Evolutionary conservation across 768 basidiomycete genomes (phyloP).

Genomic region (Boletus fagicola): DNA sequence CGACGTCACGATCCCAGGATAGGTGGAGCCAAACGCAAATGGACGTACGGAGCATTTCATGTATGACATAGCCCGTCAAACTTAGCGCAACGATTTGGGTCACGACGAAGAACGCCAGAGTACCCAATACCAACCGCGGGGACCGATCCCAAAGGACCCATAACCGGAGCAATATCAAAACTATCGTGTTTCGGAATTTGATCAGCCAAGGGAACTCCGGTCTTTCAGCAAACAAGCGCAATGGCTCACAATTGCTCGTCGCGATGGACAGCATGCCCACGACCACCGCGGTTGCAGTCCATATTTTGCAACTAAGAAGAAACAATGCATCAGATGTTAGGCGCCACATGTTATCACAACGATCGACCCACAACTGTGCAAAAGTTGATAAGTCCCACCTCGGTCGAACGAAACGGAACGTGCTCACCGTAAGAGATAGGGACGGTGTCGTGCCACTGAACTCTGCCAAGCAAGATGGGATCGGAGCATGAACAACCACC

Average conservation of each 20-base stretch:
- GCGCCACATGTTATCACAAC: not conserved
- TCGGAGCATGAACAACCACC: not conserved
- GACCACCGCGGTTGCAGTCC: slow-evolving; percentile 5
- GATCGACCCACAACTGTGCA: slow-evolving; percentile 19
- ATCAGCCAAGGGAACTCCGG: slow-evolving; percentile 4
- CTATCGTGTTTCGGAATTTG: slow-evolving; percentile 17
- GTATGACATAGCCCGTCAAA: slow-evolving; percentile 25
- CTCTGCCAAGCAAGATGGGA: slow-evolving; percentile 11
- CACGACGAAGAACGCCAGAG: slow-evolving; percentile 29
- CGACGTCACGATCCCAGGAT: not conserved
- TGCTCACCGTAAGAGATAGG: slow-evolving; percentile 19
- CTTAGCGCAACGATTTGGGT: slow-evolving; percentile 30
- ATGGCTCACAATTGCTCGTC: slow-evolving; percentile 25
- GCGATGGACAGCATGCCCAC: too few species aligned
- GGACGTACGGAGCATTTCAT: slow-evolving; percentile 30
- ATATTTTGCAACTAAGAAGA: slow-evolving; percentile 26
- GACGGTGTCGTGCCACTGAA: slow-evolving; percentile 17
- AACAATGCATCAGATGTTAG: not conserved
- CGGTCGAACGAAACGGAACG: not conserved
- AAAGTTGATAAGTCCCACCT: not conserved
- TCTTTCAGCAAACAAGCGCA: not conserved
- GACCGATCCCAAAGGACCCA: slow-evolving; percentile 38
- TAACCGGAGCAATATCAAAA: slow-evolving; percentile 39
- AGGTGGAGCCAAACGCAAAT: not conserved
- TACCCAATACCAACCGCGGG: slow-evolving; percentile 29